Evolutionary conservation across 1,284 basidiomycete species (phyloP).

Genomic region (Baeospora myosura): DNA sequence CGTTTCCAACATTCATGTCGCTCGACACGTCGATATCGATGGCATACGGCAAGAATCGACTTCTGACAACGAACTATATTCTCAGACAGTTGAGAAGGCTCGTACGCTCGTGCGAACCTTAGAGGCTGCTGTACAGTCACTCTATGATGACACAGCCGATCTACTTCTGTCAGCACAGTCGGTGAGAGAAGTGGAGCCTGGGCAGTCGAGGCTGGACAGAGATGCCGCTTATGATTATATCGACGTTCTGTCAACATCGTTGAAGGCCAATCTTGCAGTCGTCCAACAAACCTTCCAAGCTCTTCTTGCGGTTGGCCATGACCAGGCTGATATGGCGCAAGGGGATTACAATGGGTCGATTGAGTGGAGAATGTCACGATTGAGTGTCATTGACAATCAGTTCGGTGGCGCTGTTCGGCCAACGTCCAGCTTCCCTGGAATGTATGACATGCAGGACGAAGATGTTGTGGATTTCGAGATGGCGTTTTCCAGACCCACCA

Average conservation of each 20-base stretch:
- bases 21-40: conserved; percentile 71
- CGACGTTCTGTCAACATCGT: conserved; percentile 38
- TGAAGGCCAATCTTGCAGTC: conserved; percentile 46
- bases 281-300: conserved; percentile 56
- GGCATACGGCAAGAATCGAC: conserved; percentile 49
- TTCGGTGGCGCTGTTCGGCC: conserved; percentile 32
- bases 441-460: conserved; percentile 33
- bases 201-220: conserved; percentile 26
- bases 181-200: conserved; percentile 33
- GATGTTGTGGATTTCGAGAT: conserved; percentile 58
- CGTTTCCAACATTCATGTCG: conserved; percentile 65
- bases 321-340: conserved; percentile 60
- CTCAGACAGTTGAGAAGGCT: conserved; percentile 58
- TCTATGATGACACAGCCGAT: conserved; percentile 62
- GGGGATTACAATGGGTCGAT: conserved; percentile 67
- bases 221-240: conserved; percentile 38
- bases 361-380: conserved; percentile 63
- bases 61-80: conserved; percentile 42
- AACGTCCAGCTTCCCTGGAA: conserved; percentile 22
- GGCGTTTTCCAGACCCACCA: conserved; percentile 33
- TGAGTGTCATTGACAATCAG: conserved; percentile 49
- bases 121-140: conserved; percentile 58
- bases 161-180: conserved; percentile 52
- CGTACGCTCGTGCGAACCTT: conserved; percentile 59
- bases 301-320: conserved; percentile 55